Percentiles rank a stretch among this genome's conserved stretches.
phyloP scores from a whole-genome alignment of 2,329 filamentous ascomycete species.

The Exophiala bonariae region DNA sequence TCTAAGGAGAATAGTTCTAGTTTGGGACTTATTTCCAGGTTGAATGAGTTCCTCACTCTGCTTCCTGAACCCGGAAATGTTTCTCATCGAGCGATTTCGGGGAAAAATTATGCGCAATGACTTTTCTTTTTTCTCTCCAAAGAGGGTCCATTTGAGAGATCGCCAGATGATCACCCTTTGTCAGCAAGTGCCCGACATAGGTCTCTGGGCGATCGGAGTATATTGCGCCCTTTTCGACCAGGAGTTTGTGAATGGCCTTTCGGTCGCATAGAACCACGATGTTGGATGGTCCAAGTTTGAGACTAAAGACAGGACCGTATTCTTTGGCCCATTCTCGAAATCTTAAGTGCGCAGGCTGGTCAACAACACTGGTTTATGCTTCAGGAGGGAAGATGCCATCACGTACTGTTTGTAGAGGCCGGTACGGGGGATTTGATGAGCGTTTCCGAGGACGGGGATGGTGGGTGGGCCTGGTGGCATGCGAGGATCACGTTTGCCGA shows the following conservation, averaged over 20 bases:
- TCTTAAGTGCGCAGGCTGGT: slow-evolving; percentile 2
- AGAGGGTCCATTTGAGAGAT: slow-evolving; percentile 46
- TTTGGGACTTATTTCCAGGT: slow-evolving; percentile 24
- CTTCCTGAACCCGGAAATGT: slow-evolving; percentile 44
- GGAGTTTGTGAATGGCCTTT: slow-evolving; percentile 13
- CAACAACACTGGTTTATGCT: neutral
- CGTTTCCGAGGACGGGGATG: slow-evolving; percentile 44
- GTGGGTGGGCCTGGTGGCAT: slow-evolving; percentile 38
- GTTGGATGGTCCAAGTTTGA: slow-evolving; percentile 43
- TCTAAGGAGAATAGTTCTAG: neutral
- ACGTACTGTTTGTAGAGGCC: slow-evolving; percentile 33
- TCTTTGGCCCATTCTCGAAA: slow-evolving; percentile 17
- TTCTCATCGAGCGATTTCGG: slow-evolving; percentile 45
- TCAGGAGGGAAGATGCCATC: too few species aligned
- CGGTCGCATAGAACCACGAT: slow-evolving; percentile 40
- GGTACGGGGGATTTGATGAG: slow-evolving; percentile 42
- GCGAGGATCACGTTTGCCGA: slow-evolving; percentile 11
- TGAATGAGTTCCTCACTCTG: slow-evolving; percentile 45
- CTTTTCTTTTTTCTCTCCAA: slow-evolving; percentile 47
- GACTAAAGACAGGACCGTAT: slow-evolving; percentile 43
- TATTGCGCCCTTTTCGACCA: slow-evolving; percentile 35
- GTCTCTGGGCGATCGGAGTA: slow-evolving; percentile 23
- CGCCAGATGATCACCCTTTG: slow-evolving; percentile 46
- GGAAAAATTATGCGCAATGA: slow-evolving; percentile 46
- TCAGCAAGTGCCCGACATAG: slow-evolving; percentile 41